Conservation (phyloP, 73 alveolate genomes). For the Blepharisma japonicum region DNA sequence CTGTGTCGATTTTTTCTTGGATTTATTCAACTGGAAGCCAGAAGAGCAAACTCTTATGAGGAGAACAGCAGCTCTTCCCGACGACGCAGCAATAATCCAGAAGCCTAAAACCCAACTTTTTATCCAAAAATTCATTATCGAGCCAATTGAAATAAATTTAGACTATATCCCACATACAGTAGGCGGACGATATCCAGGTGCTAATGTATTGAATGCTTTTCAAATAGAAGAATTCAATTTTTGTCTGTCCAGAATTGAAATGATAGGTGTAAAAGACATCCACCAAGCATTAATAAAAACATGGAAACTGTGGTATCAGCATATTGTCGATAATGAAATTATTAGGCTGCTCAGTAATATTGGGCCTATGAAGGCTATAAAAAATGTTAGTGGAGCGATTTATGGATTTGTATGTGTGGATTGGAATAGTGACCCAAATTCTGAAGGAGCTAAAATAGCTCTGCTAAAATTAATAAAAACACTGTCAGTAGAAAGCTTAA, state of each 20-base stretch:
- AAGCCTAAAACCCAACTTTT: background rate
- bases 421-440: too few relatives aligned
- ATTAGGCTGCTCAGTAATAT: background rate
- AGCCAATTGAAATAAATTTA: background rate
- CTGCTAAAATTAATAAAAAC: too few relatives aligned
- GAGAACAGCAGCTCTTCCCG: constrained; percentile 5
- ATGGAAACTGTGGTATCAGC: background rate
- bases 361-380: background rate
- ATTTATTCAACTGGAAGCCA: constrained; percentile 11
- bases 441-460: too few relatives aligned
- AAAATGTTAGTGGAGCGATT: background rate
- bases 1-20: background rate
- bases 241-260: constrained; percentile 17
- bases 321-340: constrained; percentile 1
- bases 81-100: background rate
- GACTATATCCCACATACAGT: constrained; percentile 12
- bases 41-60: constrained; percentile 6
- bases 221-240: constrained; percentile 5
- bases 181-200: constrained; percentile 11
- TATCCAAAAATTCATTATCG: background rate
- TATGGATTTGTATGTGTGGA: background rate
- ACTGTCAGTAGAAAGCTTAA: too few relatives aligned
- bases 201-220: background rate
- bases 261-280: constrained; percentile 1
- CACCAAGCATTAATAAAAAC: background rate